phyloP scores from a whole-genome alignment of 768 basidiomycete species.

The Termitomyces bulborhizus region DNA sequence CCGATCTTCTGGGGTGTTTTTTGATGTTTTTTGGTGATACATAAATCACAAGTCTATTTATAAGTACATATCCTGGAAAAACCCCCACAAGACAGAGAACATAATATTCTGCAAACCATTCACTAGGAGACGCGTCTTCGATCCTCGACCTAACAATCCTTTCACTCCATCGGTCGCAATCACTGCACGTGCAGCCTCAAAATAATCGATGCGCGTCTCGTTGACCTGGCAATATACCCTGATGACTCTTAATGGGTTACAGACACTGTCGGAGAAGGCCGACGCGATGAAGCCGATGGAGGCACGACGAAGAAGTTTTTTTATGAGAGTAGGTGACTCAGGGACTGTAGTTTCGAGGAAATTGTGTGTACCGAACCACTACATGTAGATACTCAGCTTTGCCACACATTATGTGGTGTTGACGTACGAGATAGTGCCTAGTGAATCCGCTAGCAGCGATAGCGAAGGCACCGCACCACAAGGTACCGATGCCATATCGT shows the following conservation, averaged over 20 bases:
- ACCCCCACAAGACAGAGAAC: slow-evolving; percentile 88
- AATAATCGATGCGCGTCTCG: slow-evolving; percentile 72
- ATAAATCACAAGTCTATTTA: too few species aligned
- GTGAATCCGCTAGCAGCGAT: slow-evolving; percentile 93
- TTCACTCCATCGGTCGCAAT: slow-evolving; percentile 67
- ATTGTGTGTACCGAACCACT: slow-evolving; percentile 89
- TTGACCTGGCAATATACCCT: slow-evolving; percentile 96
- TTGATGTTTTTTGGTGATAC: too few species aligned
- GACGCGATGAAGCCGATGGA: slow-evolving; percentile 90
- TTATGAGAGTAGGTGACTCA: slow-evolving; percentile 36
- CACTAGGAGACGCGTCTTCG: slow-evolving; percentile 83
- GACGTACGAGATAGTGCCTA: slow-evolving; percentile 76
- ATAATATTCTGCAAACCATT: slow-evolving; percentile 90
- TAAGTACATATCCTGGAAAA: slow-evolving; percentile 77
- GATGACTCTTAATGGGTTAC: slow-evolving; percentile 85
- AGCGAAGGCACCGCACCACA: slow-evolving; percentile 90
- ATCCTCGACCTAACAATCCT: slow-evolving; percentile 83
- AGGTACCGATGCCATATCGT: slow-evolving; percentile 64
- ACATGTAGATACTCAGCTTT: background rate
- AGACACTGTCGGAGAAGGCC: slow-evolving; percentile 76
- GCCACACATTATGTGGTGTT: background rate
- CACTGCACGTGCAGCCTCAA: slow-evolving; percentile 71
- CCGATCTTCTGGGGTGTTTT: too few species aligned
- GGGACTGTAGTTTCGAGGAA: slow-evolving; percentile 63
- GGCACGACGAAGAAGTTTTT: slow-evolving; percentile 72